Conservation (phyloP, 331 rosid species). For the Acacia pycnantha region DNA sequence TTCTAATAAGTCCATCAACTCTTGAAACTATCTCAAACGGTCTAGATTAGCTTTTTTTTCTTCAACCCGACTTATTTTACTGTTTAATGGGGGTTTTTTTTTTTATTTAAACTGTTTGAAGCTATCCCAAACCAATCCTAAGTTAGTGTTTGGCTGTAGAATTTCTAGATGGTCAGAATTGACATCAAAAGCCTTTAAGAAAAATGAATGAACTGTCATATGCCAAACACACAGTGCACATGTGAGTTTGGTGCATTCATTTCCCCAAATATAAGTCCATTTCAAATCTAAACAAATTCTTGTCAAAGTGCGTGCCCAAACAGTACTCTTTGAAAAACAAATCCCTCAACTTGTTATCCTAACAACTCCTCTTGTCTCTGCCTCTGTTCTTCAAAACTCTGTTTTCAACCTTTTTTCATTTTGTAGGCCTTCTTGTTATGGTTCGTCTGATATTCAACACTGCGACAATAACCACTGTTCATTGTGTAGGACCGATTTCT, state of each 20-base stretch:
- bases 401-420: background rate
- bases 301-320: conserved; percentile 22
- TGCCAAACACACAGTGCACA: conserved; percentile 55
- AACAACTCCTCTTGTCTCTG: too few species aligned
- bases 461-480: background rate
- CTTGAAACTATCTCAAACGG: too few species aligned
- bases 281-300: conserved; percentile 28
- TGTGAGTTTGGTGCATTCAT: conserved; percentile 51
- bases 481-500: background rate
- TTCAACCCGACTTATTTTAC: too few species aligned
- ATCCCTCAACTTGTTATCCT: conserved; percentile 19
- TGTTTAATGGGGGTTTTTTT: too few species aligned
- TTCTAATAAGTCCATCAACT: too few species aligned
- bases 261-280: conserved; percentile 35
- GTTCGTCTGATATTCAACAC: conserved; percentile 26
- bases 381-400: background rate
- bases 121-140: too few species aligned
- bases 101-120: too few species aligned
- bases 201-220: conserved; percentile 36
- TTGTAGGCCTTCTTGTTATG: background rate
- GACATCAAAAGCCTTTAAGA: conserved; percentile 32
- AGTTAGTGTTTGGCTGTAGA: background rate
- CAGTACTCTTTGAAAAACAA: conserved; percentile 1
- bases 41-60: too few species aligned
- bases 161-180: conserved; percentile 31